Conservation (phyloP, 371 early-diverging fungal genomes). For the Haplosporangium sp. region DNA sequence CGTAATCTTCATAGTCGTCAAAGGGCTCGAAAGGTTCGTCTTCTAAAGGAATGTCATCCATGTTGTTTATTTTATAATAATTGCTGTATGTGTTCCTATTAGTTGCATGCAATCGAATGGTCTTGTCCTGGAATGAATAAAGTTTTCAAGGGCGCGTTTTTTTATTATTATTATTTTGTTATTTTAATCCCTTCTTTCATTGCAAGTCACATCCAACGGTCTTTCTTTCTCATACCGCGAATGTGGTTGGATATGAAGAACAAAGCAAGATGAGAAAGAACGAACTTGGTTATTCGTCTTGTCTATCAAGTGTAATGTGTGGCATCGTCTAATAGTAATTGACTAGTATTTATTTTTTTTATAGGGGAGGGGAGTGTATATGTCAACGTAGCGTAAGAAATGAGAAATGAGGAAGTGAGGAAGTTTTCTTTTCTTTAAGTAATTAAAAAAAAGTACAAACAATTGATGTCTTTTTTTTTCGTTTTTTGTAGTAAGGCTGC, state of each 20-base stretch:
- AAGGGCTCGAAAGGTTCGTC: constrained; percentile 47
- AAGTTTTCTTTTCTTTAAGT: not conserved
- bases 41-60: constrained; percentile 39
- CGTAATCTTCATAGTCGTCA: constrained; percentile 45
- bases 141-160: too few species aligned
- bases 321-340: not conserved
- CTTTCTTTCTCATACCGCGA: too few species aligned
- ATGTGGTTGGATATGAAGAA: too few species aligned
- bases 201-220: too few species aligned
- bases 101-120: too few species aligned
- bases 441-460: not conserved
- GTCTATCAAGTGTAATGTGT: too few species aligned
- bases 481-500: constrained; percentile 8
- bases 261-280: too few species aligned
- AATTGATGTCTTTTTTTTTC: constrained; percentile 4
- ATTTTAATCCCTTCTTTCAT: too few species aligned
- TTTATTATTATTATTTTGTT: too few species aligned
- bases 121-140: too few species aligned
- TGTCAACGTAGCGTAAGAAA: constrained; percentile 9
- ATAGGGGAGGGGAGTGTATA: constrained; percentile 21
- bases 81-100: too few species aligned
- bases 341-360: constrained; percentile 20
- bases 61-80: not conserved
- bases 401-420: not conserved
- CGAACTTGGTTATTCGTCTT: too few species aligned